phyloP scores from a whole-genome alignment of 2,329 filamentous ascomycete genomes.

The Triangularia verruculosa region DNA sequence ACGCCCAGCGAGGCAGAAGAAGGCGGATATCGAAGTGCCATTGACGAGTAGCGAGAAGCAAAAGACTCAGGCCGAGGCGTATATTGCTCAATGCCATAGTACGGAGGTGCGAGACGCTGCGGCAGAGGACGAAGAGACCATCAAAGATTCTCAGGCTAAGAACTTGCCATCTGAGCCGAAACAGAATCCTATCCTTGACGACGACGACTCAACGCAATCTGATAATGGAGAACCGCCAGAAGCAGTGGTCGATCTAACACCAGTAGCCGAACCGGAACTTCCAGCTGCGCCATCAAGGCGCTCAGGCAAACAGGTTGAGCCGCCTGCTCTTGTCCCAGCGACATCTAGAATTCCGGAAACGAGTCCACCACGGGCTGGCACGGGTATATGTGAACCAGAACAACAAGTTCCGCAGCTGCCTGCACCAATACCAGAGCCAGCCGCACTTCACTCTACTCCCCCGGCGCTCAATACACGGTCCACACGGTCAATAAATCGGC shows the following conservation, averaged over 20 bases:
- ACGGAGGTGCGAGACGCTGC: slow-evolving; percentile 18
- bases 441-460: slow-evolving; percentile 27
- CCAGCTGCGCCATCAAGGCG: slow-evolving; percentile 10
- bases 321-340: background rate
- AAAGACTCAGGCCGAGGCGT: slow-evolving; percentile 26
- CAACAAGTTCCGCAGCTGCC: background rate
- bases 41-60: slow-evolving; percentile 26
- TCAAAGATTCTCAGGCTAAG: slow-evolving; percentile 24
- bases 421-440: background rate
- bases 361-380: slow-evolving; percentile 26
- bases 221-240: slow-evolving; percentile 15
- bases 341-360: slow-evolving; percentile 32
- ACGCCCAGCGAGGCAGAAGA: slow-evolving; percentile 30
- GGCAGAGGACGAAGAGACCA: slow-evolving; percentile 23
- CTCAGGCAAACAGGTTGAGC: background rate
- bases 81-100: slow-evolving; percentile 23
- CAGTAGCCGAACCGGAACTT: slow-evolving; percentile 4
- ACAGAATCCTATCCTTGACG: slow-evolving; percentile 5
- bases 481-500: slow-evolving; percentile 7
- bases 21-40: slow-evolving; percentile 36
- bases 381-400: background rate
- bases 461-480: slow-evolving; percentile 25
- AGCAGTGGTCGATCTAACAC: slow-evolving; percentile 5
- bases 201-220: slow-evolving; percentile 27
- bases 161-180: slow-evolving; percentile 1